Conservation (phyloP, 345 rosid genomes). For the Eucalyptus sp. region DNA sequence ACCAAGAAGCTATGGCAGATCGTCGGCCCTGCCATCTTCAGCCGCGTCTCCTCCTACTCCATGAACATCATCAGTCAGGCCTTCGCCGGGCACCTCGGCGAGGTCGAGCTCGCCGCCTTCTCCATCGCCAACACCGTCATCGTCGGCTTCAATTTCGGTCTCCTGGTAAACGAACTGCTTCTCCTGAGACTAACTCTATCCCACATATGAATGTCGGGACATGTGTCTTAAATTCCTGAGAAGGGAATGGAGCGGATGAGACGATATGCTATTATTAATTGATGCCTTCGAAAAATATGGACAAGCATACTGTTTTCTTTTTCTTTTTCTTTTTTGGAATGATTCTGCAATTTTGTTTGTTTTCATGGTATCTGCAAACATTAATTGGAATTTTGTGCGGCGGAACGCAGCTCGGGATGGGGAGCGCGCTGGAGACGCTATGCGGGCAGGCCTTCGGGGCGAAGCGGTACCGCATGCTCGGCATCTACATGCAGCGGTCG, state of each 20-base stretch:
- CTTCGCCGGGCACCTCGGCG: constrained; percentile 33
- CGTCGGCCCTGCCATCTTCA: constrained; percentile 31
- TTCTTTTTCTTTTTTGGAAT: too few species aligned
- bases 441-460: constrained; percentile 6
- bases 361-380: background rate
- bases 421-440: constrained; percentile 3
- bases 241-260: background rate
- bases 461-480: background rate
- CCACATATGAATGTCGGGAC: background rate
- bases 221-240: background rate
- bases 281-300: background rate
- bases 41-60: constrained; percentile 19
- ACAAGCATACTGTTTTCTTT: background rate
- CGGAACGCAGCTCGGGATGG: background rate
- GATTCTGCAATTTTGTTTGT: background rate
- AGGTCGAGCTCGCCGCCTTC: constrained; percentile 27
- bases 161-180: background rate
- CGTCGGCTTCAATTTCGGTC: constrained; percentile 27
- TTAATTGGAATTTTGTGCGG: background rate
- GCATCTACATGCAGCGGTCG: background rate
- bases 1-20: constrained; percentile 29
- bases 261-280: background rate
- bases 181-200: background rate
- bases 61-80: constrained; percentile 32
- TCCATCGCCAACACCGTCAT: constrained; percentile 32